phyloP scores from a whole-genome alignment of 805 yeast species.

The Brettanomyces anomalus region DNA sequence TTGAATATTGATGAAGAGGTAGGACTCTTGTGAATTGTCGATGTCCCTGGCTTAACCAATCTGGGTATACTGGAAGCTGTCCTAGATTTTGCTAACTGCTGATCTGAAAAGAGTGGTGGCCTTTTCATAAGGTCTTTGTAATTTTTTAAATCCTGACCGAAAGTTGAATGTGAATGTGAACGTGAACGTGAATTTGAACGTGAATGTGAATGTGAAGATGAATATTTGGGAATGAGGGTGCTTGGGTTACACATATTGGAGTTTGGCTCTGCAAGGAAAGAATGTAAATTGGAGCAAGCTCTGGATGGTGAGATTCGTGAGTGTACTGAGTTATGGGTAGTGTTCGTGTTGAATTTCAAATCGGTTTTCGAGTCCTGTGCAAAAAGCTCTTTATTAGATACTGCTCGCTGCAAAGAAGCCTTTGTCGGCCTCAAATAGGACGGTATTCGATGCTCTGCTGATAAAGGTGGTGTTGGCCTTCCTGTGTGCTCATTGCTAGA shows the following conservation, averaged over 20 bases:
- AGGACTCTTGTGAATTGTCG: constrained; percentile 2
- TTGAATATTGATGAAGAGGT: neutral
- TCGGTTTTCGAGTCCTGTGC: neutral
- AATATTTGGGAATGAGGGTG: neutral
- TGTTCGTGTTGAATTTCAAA: neutral
- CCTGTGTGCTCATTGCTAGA: neutral
- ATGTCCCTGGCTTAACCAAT: neutral
- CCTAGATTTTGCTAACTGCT: neutral
- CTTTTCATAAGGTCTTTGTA: neutral
- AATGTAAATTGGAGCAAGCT: constrained; percentile 13
- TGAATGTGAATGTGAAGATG: neutral
- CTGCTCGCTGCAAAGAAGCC: constrained; percentile 11
- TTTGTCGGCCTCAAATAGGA: constrained; percentile 16
- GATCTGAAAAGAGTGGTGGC: neutral
- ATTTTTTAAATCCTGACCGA: no score
- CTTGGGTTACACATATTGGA: neutral
- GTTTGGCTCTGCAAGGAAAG: neutral
- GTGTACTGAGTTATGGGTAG: neutral
- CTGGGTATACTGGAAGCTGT: constrained; percentile 1
- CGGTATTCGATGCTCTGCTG: constrained; percentile 9
- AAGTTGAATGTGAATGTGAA: neutral
- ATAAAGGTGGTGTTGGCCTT: constrained; percentile 4
- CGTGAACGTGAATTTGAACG: no score
- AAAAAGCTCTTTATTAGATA: constrained; percentile 3
- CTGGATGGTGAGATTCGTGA: constrained; percentile 8